Evolutionary conservation across 345 rosid species (phyloP), one percentile per base, ranked within the genome.

Genomic region (Populus ilicifolia): DNA sequence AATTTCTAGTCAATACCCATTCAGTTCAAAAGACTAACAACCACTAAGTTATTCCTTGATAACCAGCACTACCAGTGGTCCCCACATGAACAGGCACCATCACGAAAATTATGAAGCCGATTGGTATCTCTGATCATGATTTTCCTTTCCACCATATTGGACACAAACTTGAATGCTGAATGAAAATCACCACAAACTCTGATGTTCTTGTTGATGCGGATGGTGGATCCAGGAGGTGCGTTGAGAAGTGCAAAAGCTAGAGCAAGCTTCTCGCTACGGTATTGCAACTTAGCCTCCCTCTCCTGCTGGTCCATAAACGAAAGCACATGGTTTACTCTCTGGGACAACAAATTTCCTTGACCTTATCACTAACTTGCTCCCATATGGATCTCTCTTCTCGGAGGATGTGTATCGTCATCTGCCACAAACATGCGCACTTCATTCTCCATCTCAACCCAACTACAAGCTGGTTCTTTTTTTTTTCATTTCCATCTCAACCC

Each of bases 181-280:
- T 88, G 95, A 75, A 93, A 88, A 84, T 91, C 95, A 5, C 88
- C 90, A 69, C 93, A 91, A 69, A 91, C 88, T 73, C 95, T 80
- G 29, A 89, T 87, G 70, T 89, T 91, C 88, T 91, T 91, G 85
- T 88, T 91, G 74, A 88, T 88, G 71, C 78, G 81, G 73, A 89
- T 86, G 16, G 89, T 85, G 78, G 90, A 87, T 81, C 89, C 88
- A 67, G 93, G 84, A 43, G 89, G 86, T 0, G 88, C 86, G 68
- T 78, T 86, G 23, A 91, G 76, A 78, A 91, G 87, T 14, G 95
- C 91, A 88, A 89, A 91, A 66, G 95, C 93, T 75, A 91, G 77
- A 10, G 93, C 95, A 67, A 88, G 89, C 86, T 91, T 91, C 91
- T 89, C 91, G 25, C 95, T 91, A 72, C 88, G 95, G 67, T 81